Percentiles rank a stretch among this genome's conserved stretches.
These are phyloP conservation scores for Saururus chinensis DNA, from an alignment of 164 flowering plant genomes.

Conservation along the genomic window DNA sequence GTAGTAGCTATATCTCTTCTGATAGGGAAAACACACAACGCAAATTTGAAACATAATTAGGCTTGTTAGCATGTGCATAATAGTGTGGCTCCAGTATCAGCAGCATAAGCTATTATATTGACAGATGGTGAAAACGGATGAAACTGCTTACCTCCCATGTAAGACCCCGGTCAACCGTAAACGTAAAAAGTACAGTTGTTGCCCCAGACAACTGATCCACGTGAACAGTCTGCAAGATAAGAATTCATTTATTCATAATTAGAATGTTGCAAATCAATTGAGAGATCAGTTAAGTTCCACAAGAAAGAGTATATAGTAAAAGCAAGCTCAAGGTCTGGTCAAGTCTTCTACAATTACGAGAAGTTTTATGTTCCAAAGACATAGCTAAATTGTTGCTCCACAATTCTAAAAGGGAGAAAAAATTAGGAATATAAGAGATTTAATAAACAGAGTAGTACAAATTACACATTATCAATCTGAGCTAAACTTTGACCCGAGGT, in stretches of 20 bases:
- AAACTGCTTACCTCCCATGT: constrained; percentile 68
- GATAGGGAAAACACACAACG: no score
- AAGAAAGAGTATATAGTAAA: background rate
- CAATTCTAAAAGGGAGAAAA: no score
- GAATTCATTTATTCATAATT: constrained; percentile 5
- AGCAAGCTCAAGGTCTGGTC: background rate
- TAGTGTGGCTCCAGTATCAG: background rate
- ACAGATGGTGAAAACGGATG: background rate
- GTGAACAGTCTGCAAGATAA: constrained; percentile 71
- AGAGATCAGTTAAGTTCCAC: background rate
- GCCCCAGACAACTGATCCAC: constrained; percentile 87
- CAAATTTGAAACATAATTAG: no score
- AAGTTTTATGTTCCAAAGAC: no score
- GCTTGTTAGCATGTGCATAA: background rate
- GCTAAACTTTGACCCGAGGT: no score
- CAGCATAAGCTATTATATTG: background rate
- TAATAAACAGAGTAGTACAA: background rate
- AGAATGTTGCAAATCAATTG: background rate
- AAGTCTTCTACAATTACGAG: no score
- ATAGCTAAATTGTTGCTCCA: no score
- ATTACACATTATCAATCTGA: no score
- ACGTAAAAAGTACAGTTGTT: constrained; percentile 71
- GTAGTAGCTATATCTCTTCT: no score
- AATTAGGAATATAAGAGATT: no score
- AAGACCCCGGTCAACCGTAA: constrained; percentile 85